phyloP scores from a whole-genome alignment of 2,329 filamentous ascomycete species.

The Aspergillus udagawae region DNA sequence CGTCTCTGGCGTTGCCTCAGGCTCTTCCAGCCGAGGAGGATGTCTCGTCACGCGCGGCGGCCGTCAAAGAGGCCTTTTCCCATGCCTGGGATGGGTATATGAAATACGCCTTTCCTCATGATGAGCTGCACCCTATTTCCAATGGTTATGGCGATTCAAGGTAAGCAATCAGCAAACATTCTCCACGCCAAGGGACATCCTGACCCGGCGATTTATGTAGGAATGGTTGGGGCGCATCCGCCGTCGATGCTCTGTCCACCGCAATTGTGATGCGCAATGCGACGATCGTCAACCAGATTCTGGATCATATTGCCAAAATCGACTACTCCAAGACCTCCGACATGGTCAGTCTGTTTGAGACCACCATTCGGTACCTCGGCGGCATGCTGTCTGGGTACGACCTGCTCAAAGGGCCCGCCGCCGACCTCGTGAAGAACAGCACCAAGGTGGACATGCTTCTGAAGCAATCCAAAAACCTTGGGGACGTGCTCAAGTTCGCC shows the following conservation, averaged over 20 bases:
- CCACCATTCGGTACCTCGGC: constrained; percentile 81
- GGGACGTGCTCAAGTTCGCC: constrained; percentile 68
- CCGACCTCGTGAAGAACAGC: constrained; percentile 46
- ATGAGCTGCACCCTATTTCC: constrained; percentile 67
- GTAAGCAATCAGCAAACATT: constrained; percentile 41
- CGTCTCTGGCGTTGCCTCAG: constrained; percentile 20
- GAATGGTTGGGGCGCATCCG: constrained; percentile 80
- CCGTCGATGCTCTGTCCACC: constrained; percentile 75
- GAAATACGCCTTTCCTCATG: constrained; percentile 70
- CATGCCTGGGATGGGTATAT: constrained; percentile 71
- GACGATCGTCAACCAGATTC: constrained; percentile 64
- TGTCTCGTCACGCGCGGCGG: constrained; percentile 45
- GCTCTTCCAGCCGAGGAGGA: constrained; percentile 7
- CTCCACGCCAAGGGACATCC: background rate
- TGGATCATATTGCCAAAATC: constrained; percentile 66
- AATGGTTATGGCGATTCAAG: constrained; percentile 66
- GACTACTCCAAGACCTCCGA: constrained; percentile 62
- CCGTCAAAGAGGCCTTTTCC: constrained; percentile 65
- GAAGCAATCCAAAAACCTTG: constrained; percentile 63
- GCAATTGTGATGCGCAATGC: constrained; percentile 71
- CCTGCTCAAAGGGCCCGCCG: constrained; percentile 65
- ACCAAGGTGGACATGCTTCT: constrained; percentile 58
- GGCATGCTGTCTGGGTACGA: constrained; percentile 70
- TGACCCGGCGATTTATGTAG: constrained; percentile 39
- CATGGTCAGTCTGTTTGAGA: constrained; percentile 77